Percentiles rank a stretch among this genome's conserved stretches.
phyloP scores from a whole-genome alignment of 129 eudicot species.

The Flaveria linearis region DNA sequence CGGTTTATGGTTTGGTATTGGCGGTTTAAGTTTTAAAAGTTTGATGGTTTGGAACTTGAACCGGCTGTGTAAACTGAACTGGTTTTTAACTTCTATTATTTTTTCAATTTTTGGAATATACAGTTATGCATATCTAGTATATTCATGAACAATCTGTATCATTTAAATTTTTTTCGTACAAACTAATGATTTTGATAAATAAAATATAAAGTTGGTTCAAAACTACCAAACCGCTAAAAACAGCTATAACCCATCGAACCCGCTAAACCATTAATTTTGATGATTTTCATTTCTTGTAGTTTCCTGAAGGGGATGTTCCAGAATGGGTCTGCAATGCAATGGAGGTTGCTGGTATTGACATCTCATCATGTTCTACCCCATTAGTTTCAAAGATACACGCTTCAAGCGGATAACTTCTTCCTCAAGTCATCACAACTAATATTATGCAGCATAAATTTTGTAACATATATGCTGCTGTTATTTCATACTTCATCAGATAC shows the following conservation, averaged over 20 bases:
- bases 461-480: conserved; percentile 47
- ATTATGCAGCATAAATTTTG: conserved; percentile 59
- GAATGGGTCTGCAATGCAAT: conserved; percentile 98
- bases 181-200: not conserved
- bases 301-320: conserved; percentile 85
- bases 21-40: too few species aligned
- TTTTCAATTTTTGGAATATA: too few species aligned
- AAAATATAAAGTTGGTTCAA: not conserved
- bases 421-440: conserved; percentile 7
- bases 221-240: not conserved
- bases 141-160: not conserved
- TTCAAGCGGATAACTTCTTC: not conserved
- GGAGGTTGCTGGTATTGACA: conserved; percentile 97
- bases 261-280: not conserved
- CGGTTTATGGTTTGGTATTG: not conserved
- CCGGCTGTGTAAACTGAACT: not conserved
- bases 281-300: conserved; percentile 48
- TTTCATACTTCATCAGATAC: not conserved
- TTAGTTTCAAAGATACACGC: conserved; percentile 28
- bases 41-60: not conserved
- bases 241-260: too few species aligned
- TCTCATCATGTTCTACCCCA: conserved; percentile 67
- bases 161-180: not conserved
- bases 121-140: too few species aligned
- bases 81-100: too few species aligned